A percentile compares a stretch with the other conserved stretches of the same genome.
These are phyloP conservation scores for Claviceps sorghi DNA, from an alignment of 2,329 filamentous ascomycete genomes.

Conservation along the genomic window DNA sequence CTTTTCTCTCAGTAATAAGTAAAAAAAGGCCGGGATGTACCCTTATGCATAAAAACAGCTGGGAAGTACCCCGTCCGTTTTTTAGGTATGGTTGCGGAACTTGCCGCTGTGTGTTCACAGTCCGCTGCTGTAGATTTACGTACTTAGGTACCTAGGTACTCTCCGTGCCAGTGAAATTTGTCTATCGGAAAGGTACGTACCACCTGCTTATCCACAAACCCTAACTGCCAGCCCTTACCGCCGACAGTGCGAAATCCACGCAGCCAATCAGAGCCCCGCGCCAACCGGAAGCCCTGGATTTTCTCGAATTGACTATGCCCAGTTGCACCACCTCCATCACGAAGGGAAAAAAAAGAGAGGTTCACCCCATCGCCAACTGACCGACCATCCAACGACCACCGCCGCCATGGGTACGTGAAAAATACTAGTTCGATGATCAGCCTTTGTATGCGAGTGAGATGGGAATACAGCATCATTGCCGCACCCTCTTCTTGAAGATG, in stretches of 20 bases:
- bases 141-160: no score
- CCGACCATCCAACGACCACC: slow-evolving; percentile 26
- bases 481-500: neutral
- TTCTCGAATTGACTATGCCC: slow-evolving; percentile 13
- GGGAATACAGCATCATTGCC: slow-evolving; percentile 1
- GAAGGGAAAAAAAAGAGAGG: slow-evolving; percentile 12
- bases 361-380: slow-evolving; percentile 24
- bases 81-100: no score
- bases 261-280: slow-evolving; percentile 8
- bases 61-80: no score
- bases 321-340: slow-evolving; percentile 19
- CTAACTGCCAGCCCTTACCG: slow-evolving; percentile 33
- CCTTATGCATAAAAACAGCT: no score
- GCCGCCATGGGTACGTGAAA: slow-evolving; percentile 49
- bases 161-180: no score
- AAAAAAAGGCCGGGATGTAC: no score
- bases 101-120: no score
- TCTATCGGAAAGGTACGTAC: neutral
- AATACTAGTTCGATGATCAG: slow-evolving; percentile 17
- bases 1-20: no score
- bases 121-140: no score
- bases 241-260: slow-evolving; percentile 10
- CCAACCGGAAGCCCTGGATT: slow-evolving; percentile 14
- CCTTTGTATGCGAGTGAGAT: slow-evolving; percentile 37
- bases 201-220: slow-evolving; percentile 11